These are phyloP conservation scores for Globisporangium solare DNA, from an alignment of 352 stramenopile genomes.

Conservation along the genomic window DNA sequence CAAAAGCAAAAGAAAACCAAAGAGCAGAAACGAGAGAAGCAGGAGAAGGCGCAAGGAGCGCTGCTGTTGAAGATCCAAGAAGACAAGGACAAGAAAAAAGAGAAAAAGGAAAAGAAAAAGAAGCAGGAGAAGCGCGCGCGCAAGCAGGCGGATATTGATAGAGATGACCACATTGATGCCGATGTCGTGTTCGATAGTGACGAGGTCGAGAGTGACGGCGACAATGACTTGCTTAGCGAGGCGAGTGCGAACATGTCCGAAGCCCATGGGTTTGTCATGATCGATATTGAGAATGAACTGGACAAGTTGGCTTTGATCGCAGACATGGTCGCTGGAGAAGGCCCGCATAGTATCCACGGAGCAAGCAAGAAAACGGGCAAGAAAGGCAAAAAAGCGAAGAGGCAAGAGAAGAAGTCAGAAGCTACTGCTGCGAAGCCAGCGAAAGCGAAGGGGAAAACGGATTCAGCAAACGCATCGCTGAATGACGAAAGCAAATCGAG, in stretches of 20 bases:
- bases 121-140: slow-evolving; percentile 24
- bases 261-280: slow-evolving; percentile 30
- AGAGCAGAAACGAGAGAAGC: slow-evolving; percentile 5
- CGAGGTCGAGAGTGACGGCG: slow-evolving; percentile 11
- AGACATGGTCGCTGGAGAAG: slow-evolving; percentile 18
- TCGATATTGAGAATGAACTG: slow-evolving; percentile 36
- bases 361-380: slow-evolving; percentile 3
- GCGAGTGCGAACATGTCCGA: slow-evolving; percentile 10
- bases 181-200: slow-evolving; percentile 20
- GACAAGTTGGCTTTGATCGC: slow-evolving; percentile 34
- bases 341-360: not conserved
- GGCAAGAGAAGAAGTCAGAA: slow-evolving; percentile 15
- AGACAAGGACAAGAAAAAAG: slow-evolving; percentile 6
- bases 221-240: slow-evolving; percentile 10
- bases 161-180: slow-evolving; percentile 23
- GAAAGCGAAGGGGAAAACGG: slow-evolving; percentile 13
- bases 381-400: slow-evolving; percentile 21
- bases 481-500: no score
- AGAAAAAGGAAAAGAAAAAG: slow-evolving; percentile 8
- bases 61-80: not conserved
- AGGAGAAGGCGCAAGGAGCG: slow-evolving; percentile 4
- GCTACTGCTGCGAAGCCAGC: slow-evolving; percentile 1
- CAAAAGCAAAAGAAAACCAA: not conserved
- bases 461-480: no score
- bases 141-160: slow-evolving; percentile 28